These are phyloP conservation scores for Capsella bursapastoris DNA, from an alignment of 345 rosid genomes.

Conservation along the genomic window DNA sequence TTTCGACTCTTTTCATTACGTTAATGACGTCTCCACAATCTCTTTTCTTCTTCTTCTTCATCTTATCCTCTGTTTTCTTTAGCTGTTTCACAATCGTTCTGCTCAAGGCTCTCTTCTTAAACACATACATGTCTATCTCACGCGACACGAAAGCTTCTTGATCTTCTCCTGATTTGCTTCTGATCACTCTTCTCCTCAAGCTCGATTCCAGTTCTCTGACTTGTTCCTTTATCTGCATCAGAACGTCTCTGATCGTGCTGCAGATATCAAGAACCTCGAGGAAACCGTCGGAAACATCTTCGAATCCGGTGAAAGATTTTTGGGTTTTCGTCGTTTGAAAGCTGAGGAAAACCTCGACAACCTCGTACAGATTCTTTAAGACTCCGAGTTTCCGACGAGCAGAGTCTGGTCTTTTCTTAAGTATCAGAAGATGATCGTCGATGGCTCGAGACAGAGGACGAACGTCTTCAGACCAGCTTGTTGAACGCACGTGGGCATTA, in stretches of 20 bases:
- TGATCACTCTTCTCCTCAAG: constrained; percentile 44
- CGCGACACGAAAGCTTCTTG: constrained; percentile 21
- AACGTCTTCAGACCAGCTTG: constrained; percentile 46
- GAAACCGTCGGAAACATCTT: constrained; percentile 52
- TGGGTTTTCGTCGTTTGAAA: constrained; percentile 37
- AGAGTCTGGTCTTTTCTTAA: constrained; percentile 39
- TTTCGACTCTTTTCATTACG: constrained; percentile 46
- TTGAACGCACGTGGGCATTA: constrained; percentile 47
- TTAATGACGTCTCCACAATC: constrained; percentile 12
- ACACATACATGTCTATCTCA: constrained; percentile 40
- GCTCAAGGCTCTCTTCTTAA: constrained; percentile 44
- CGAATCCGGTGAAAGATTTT: constrained; percentile 39
- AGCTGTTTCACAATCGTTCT: constrained; percentile 20
- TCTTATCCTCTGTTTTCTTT: constrained; percentile 41
- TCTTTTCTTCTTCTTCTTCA: constrained; percentile 31
- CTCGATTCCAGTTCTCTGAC: constrained; percentile 45
- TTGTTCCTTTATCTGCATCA: constrained; percentile 45
- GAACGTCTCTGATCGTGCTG: constrained; percentile 45
- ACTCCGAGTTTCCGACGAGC: constrained; percentile 35
- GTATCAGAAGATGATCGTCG: constrained; percentile 41
- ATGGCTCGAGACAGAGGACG: constrained; percentile 48
- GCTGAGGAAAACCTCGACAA: constrained; percentile 43
- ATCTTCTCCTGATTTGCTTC: constrained; percentile 25
- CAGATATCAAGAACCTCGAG: constrained; percentile 52
- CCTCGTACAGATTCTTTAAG: constrained; percentile 47